Base-by-base conservation (phyloP, 192 early-diverging fungal genomes). In the Gaertneriomyces semiglobifer region DNA sequence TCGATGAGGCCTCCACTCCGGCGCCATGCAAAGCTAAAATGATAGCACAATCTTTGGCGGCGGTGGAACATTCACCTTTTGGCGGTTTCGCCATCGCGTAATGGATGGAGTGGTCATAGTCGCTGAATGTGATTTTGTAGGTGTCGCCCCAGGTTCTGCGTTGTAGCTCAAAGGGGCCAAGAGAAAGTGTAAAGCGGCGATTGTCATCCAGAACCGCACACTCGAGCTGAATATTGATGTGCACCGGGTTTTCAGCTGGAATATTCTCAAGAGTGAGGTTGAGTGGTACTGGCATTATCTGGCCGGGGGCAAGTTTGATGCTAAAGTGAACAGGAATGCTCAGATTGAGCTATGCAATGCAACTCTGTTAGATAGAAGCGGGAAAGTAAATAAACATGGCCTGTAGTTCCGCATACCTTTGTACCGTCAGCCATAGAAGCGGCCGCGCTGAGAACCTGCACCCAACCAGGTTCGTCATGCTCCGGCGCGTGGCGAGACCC, bases 21-120 rank as follows among this genome's bases (percentile, higher is more conserved):
- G 90, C 85, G 6, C 77, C 90, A 70, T 91, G 90, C 18, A 89
- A 69, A 0, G 88, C 87, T 11, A 91, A 69, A 2, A 91, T 53
- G 18, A 89, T 75, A 1, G 89, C 88, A 65, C 81, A 82, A 25
- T 63, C 62, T n/a, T 48, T 54, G 42, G 70, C 56, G 10, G 42
- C 56, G 39, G 71, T 38, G 1, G 69, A 57, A 39, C 76, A 77
- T 7, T 73, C 55, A 4, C 68, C 62, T 9, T 75, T 79, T 2
- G 81, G 81, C 5, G 81, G 74, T 53, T 58, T 62, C 0, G 70
- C 79, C 72, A 78, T 77, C 4, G 78, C 73, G 76, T 90, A 86
- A 47, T 91, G 88, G 0, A 91, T 77, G 6, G 79, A 76, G 33
- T 70, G 72, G 66, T 91, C 89, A 64, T 81, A 87, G 44, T 88